phyloP scores from a whole-genome alignment of 78 protist genomes.

The Emiliania huxleyi region DNA sequence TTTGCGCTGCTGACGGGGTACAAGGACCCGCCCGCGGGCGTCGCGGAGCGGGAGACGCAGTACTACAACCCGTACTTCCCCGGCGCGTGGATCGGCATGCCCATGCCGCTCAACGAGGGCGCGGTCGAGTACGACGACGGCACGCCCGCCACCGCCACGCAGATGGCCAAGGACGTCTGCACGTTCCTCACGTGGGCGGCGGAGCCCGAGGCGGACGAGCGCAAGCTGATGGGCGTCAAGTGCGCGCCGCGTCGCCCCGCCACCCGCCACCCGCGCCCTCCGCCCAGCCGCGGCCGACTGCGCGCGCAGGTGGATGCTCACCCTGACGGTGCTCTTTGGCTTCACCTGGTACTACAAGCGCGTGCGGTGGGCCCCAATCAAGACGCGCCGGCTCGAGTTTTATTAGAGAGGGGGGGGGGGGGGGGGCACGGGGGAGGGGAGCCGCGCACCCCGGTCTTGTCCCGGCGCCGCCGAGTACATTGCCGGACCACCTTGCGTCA shows the following conservation, averaged over 20 bases:
- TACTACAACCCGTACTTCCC: conserved; percentile 87
- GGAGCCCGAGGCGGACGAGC: conserved; percentile 84
- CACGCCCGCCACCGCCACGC: conserved; percentile 83
- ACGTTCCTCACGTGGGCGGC: conserved; percentile 85
- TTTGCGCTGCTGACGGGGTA: conserved; percentile 85
- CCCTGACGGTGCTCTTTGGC: neutral
- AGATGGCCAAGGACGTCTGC: conserved; percentile 92
- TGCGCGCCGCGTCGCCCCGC: too few relatives aligned
- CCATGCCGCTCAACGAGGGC: conserved; percentile 70
- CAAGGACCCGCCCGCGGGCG: conserved; percentile 79
- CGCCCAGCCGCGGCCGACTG: too few relatives aligned
- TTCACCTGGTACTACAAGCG: conserved; percentile 56
- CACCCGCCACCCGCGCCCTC: too few relatives aligned
- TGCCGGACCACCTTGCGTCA: too few relatives aligned
- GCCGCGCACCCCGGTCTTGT: too few relatives aligned
- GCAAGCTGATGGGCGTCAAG: conserved; percentile 72
- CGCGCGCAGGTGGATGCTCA: neutral
- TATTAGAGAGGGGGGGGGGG: too few relatives aligned
- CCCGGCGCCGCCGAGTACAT: too few relatives aligned
- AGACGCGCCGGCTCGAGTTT: conserved; percentile 28
- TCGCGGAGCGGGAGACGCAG: conserved; percentile 71
- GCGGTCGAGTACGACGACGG: conserved; percentile 83
- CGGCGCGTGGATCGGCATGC: conserved; percentile 86
- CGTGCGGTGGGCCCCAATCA: conserved; percentile 51
- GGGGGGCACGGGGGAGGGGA: too few relatives aligned